Base-by-base conservation (phyloP, 331 rosid species). In the Prunus yedoensis region DNA sequence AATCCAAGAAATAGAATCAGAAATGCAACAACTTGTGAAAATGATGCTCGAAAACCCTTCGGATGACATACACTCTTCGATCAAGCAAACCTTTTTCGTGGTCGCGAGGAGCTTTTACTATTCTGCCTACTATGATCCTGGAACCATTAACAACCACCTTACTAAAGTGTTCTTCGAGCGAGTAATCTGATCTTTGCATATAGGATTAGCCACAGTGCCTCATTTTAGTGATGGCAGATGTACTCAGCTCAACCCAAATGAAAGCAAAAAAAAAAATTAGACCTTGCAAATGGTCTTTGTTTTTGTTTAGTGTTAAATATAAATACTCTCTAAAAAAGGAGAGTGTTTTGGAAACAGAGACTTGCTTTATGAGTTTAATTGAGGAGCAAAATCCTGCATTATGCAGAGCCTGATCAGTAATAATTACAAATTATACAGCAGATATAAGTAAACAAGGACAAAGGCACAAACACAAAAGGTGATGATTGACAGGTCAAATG, bases 141-240 rank as follows among this genome's bases (percentile, higher is more conserved):
- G 80, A 76, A 89, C 96, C 47, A 82, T 85, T 75, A 86, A 83
- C 83, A 74, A 75, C 75, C 98, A 92, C 81, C 83, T 92, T 41
- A 84, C 84, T 51, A 85, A 87, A 86, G 96, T 92, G 57, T 93
- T 95, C 56, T 92, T 89, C 77, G 88, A 95, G 80, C 83, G 85
- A 88, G 89, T 87, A 21, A 57, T 75, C 32, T 92, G 75, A 86
- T 74, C 58, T 20, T 57, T 73, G 76, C 49, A 16, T 9, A 74
- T 50, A 38, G 13, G 30, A 32, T 32, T 70, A 51, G 30, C 41
- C 7, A n/a, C 60, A 20, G 30, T 5, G 10, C 66, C 66, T 27
- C n/a, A 2, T 27, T 12, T 47, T 60, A 15, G 20, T 5, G 35
- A 60, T 60, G 30, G 66, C 66, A 60, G 1, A 25, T 60, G 66